Conservation (phyloP, 129 eudicot species). For the Rutidosis leptorrhynchoides region DNA sequence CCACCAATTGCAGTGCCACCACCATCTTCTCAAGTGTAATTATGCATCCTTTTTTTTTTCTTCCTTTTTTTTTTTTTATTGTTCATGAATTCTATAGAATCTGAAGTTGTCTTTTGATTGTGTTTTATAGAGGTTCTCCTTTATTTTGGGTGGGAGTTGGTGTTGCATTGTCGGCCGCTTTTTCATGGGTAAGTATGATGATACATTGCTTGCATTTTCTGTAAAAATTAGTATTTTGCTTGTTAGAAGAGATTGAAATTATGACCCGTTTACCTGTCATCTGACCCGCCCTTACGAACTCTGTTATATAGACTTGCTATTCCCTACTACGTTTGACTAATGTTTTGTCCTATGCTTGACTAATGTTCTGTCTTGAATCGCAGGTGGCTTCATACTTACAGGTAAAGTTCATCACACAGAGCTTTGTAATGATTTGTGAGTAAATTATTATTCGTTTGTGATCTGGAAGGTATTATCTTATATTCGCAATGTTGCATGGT, state of each 20-base stretch:
- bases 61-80: neutral
- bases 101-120: slow-evolving; percentile 22
- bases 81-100: neutral
- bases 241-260: slow-evolving; percentile 8
- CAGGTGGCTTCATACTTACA: slow-evolving; percentile 70
- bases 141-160: slow-evolving; percentile 97
- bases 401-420: slow-evolving; percentile 42
- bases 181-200: slow-evolving; percentile 62
- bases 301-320: neutral
- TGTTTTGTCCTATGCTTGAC: slow-evolving; percentile 22
- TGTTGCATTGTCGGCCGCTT: slow-evolving; percentile 85
- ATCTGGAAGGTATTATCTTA: slow-evolving; percentile 12
- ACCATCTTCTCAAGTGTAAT: slow-evolving; percentile 84
- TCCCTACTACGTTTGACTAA: slow-evolving; percentile 19
- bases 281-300: neutral
- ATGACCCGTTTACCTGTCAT: neutral
- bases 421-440: slow-evolving; percentile 16
- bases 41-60: neutral
- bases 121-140: slow-evolving; percentile 73
- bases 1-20: slow-evolving; percentile 70
- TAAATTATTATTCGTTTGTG: slow-evolving; percentile 15
- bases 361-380: slow-evolving; percentile 24
- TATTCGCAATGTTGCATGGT: slow-evolving; percentile 16
- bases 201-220: slow-evolving; percentile 19
- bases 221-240: slow-evolving; percentile 4